Percentiles rank a stretch among this genome's conserved stretches.
phyloP scores from a whole-genome alignment of 108 stramenopile genomes.

The Nitzschia sp. region DNA sequence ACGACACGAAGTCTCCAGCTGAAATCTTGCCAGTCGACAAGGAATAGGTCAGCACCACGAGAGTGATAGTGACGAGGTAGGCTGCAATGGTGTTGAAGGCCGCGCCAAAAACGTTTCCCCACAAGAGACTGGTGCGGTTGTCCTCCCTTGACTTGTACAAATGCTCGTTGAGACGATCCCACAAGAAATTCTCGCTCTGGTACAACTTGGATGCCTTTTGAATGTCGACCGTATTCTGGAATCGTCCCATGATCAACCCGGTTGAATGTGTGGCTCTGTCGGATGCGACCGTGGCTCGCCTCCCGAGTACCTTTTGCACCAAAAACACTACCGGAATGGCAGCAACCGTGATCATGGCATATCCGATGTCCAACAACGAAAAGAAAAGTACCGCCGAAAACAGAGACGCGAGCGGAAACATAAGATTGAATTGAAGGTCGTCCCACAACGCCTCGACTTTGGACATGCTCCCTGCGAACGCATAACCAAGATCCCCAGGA shows the following conservation, averaged over 20 bases:
- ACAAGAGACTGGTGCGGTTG: not conserved
- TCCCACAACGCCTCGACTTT: not conserved
- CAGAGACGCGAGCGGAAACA: not conserved
- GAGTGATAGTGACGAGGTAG: not conserved
- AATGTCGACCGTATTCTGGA: not conserved
- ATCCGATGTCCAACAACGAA: not conserved
- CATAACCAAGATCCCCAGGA: not conserved
- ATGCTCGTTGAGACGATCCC: not conserved
- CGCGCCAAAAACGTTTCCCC: not conserved
- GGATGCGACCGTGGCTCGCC: not conserved
- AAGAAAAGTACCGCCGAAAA: constrained; percentile 3
- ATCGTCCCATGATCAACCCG: constrained; percentile 1
- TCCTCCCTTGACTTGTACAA: not conserved
- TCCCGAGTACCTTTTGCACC: not conserved
- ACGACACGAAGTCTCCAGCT: not conserved
- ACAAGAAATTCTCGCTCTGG: not conserved
- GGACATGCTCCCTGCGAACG: not conserved
- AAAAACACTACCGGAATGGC: not conserved
- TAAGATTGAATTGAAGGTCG: not conserved
- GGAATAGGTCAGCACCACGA: not conserved
- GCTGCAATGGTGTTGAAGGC: not conserved
- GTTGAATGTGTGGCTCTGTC: not conserved
- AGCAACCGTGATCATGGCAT: not conserved
- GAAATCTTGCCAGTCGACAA: not conserved
- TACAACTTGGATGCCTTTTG: not conserved